Base-by-base conservation (phyloP, 2,329 filamentous ascomycete genomes). In the Knoxdaviesia capensis region DNA sequence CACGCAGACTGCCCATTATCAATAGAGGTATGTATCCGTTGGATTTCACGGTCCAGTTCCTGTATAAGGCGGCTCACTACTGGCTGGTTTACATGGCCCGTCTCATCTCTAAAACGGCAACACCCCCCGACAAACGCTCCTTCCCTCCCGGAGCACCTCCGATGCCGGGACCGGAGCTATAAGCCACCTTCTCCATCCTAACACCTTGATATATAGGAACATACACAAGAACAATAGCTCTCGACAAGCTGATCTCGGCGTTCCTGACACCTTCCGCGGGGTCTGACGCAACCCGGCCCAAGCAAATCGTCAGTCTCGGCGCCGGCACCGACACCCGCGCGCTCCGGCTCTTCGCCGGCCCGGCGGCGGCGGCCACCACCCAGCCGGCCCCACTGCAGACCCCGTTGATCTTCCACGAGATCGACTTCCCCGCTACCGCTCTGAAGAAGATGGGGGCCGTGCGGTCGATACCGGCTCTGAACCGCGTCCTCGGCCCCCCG, bases 271-370 rank as follows among this genome's bases (percentile, higher is more conserved):
- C 50, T 2, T 56, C 61, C 5, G 50, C 53, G 34, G 51, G 54
- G 28, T 46, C 50, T 4, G 48, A 48, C 2, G 20, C 20, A 20
- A 20, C 20, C 20, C 20, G 3, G 20, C 20, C 20, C 20, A 74
- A 73, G 47, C 90, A 98, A 55, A 85, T 98, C 45, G 70, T 98
- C 46, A 94, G 87, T 0, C 70, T 98, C 1, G 90, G 90, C 31
- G 88, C 90, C 10, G 90, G 90, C 29, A 94, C 87, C 7, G 90
- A 98, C 55, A 96, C 90, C 6, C 74, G 90, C 10, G 80, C 77
- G 45, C 86, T 94, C 53, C 77, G 84, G 20, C 62, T 94, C 1
- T 68, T 82, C 45, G 59, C 71, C 6, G 55, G 61, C 10, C 56
- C 62, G 1, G 44, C 47, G 28, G 52, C 5, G 44, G 52, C 9